Evolutionary conservation across 441 rosid genomes (phyloP), one percentile per base, ranked within the genome.

Genomic region (Pelargonium fulgidum): DNA sequence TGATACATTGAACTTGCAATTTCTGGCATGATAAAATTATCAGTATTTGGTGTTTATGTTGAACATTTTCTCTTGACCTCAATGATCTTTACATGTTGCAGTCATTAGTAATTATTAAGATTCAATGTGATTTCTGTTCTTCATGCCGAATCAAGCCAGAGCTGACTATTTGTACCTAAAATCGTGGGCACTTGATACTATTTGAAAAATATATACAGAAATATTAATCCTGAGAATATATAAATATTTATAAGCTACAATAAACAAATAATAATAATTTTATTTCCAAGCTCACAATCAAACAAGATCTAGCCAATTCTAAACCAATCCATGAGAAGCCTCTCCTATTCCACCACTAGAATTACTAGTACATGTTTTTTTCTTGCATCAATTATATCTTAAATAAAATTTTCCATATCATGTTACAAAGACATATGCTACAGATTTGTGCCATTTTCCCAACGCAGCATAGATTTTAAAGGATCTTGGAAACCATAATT

Each of bases 1-100:
- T 58, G 42, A 19, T 17, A 58, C 62, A 58, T 58, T 58, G 62
- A 58, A 58, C 29, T 58, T 58, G 62, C 42, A 7, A 39, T 39
- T 39, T 39, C 42, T 39, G 42, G 42, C 9, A 39, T 7, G 42
- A 39, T 39, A 39, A 39, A 39, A 39, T 39, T 39, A 39, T 39
- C 42, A 39, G 42, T 39, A 39, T 39, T 39, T 39, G 42, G 42
- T 39, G 42, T 39, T 36, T 39, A 7, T 39, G 42, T 39, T 39
- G 42, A 39, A 39, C 42, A 39, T 39, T 33, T 33, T 33, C 39
- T 33, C 5, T 4, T 33, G 39, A 4, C 39, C 39, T 33, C 39
- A 33, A 33, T 33, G 39, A 4, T 33, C 39, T 4, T 33, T 33
- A 33, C 39, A 33, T 33, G 39, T 33, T 33, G 39, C 39, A 33